phyloP scores from a whole-genome alignment of 495 filamentous ascomycete species.

The Ascobolus immersus region DNA sequence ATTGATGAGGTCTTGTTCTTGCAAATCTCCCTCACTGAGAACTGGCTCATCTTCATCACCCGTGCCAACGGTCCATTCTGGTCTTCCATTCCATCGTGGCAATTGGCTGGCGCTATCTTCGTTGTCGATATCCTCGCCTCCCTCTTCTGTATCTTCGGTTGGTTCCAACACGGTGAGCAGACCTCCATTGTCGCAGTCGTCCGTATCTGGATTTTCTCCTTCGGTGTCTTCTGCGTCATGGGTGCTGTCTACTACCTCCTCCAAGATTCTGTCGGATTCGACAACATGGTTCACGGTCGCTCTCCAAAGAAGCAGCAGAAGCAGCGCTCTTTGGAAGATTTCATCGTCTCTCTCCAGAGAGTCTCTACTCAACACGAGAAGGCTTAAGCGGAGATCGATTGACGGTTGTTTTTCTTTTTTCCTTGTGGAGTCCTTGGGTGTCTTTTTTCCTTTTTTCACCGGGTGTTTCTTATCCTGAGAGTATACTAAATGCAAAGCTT shows the following conservation, averaged over 20 bases:
- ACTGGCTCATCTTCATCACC: constrained; percentile 93
- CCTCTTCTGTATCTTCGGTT: constrained; percentile 61
- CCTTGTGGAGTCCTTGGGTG: no score
- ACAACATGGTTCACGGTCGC: constrained; percentile 83
- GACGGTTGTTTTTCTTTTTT: no score
- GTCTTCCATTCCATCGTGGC: constrained; percentile 61
- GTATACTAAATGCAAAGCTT: no score
- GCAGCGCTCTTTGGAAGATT: constrained; percentile 61
- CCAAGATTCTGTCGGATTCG: constrained; percentile 48
- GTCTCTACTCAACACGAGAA: constrained; percentile 67
- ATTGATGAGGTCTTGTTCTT: constrained; percentile 67
- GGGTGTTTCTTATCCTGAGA: no score
- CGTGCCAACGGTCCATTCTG: constrained; percentile 70
- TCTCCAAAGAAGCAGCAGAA: constrained; percentile 45
- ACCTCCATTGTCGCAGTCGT: constrained; percentile 56
- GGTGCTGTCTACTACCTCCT: constrained; percentile 47
- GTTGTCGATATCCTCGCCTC: constrained; percentile 61
- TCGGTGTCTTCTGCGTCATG: constrained; percentile 56
- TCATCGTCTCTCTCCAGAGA: constrained; percentile 64
- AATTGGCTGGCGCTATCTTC: constrained; percentile 48
- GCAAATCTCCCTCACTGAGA: constrained; percentile 72
- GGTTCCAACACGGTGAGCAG: constrained; percentile 32
- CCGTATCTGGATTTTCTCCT: constrained; percentile 72
- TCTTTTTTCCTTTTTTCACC: no score
- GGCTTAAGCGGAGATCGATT: no score